phyloP scores from a whole-genome alignment of 176 grass and related monocot genomes.

The Phragmites australis region DNA sequence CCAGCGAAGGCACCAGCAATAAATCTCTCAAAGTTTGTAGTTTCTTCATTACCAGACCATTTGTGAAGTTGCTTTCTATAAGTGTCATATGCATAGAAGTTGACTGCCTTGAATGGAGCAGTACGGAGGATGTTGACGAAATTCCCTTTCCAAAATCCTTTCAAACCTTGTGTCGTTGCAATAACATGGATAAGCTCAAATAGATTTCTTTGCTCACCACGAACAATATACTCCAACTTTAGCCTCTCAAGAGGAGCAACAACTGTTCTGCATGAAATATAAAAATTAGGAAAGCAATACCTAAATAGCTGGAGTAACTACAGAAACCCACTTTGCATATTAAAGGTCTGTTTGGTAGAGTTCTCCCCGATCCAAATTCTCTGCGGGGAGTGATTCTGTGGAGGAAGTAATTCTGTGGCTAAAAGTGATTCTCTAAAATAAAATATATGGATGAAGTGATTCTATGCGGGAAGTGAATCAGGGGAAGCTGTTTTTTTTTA shows the following conservation, averaged over 20 bases:
- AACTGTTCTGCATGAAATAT: conserved; percentile 70
- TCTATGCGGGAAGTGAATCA: too few relatives aligned
- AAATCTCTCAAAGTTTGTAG: conserved; percentile 95
- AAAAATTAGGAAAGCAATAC: conserved; percentile 32
- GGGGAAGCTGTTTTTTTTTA: too few relatives aligned
- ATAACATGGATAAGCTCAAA: conserved; percentile 83
- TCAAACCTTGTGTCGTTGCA: conserved; percentile 73
- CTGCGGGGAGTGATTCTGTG: too few relatives aligned
- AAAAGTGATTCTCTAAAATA: too few relatives aligned
- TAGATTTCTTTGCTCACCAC: conserved; percentile 87
- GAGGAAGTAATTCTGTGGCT: too few relatives aligned
- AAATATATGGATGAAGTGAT: too few relatives aligned
- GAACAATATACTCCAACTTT: conserved; percentile 97
- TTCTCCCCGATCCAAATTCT: too few relatives aligned
- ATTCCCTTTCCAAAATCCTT: conserved; percentile 98
- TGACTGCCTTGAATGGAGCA: conserved; percentile 94
- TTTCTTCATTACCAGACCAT: conserved; percentile 90
- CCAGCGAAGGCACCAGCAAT: conserved; percentile 87
- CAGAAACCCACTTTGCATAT: not conserved
- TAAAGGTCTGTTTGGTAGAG: too few relatives aligned
- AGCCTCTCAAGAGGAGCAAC: conserved; percentile 96
- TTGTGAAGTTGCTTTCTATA: conserved; percentile 82
- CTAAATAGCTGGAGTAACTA: not conserved
- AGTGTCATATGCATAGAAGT: conserved; percentile 95
- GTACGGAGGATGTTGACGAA: conserved; percentile 96